Evolutionary conservation across 2,329 filamentous ascomycete genomes (phyloP).

Genomic region (Xylariaceae sp.): DNA sequence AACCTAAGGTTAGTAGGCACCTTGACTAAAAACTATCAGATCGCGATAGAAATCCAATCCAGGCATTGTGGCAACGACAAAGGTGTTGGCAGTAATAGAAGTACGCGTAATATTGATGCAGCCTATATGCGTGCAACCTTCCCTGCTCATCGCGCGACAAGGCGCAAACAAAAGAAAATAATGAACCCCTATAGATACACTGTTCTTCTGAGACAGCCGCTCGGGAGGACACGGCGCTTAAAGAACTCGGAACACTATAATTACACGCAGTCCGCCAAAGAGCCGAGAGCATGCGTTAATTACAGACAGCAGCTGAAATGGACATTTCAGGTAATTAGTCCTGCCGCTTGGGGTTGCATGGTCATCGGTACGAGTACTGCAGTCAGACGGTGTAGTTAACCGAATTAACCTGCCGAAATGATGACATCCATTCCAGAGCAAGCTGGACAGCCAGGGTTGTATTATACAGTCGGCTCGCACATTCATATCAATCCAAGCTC

Average conservation of each 20-base stretch:
- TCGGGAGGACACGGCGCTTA: background rate
- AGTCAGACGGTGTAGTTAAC: too few species aligned
- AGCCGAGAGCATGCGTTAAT: too few species aligned
- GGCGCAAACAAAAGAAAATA: background rate
- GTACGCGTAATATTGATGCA: background rate
- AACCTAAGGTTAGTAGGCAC: too few species aligned
- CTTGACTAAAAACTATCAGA: background rate
- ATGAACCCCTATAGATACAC: too few species aligned
- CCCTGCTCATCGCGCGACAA: slow-evolving; percentile 11
- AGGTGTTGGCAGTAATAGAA: background rate
- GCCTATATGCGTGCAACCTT: slow-evolving; percentile 7
- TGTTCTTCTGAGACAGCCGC: background rate
- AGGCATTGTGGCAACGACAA: background rate
- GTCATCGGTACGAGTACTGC: background rate
- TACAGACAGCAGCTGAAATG: background rate
- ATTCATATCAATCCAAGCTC: too few species aligned
- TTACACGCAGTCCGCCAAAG: too few species aligned
- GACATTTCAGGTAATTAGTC: background rate
- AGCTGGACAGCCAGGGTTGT: background rate
- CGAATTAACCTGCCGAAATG: background rate
- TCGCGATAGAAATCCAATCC: background rate
- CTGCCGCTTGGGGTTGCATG: slow-evolving; percentile 2
- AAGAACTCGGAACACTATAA: background rate
- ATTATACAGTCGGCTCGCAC: background rate
- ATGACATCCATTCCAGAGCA: background rate